phyloP scores from a whole-genome alignment of 2,329 filamentous ascomycete genomes.

The Zasmidium citrigriseum region DNA sequence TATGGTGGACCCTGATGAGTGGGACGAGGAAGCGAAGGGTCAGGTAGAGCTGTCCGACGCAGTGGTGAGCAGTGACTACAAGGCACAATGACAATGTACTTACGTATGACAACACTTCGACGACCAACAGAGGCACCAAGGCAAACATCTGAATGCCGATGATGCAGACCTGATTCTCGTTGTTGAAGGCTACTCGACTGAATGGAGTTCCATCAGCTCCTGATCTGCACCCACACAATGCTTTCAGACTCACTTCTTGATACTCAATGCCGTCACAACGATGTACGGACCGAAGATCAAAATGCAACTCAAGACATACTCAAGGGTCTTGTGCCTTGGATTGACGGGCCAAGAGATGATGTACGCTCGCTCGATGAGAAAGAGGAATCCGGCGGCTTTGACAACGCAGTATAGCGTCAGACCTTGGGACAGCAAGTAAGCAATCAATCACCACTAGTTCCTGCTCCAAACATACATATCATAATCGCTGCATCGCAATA shows the following conservation, averaged over 20 bases:
- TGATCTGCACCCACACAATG: background rate
- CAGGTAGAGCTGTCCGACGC: slow-evolving; percentile 16
- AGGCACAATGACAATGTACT: background rate
- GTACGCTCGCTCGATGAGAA: slow-evolving; percentile 25
- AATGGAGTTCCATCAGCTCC: background rate
- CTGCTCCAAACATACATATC: slow-evolving; percentile 12
- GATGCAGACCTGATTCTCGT: slow-evolving; percentile 18
- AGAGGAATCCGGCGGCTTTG: slow-evolving; percentile 17
- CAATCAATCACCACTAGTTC: background rate
- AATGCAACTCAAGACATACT: slow-evolving; percentile 20
- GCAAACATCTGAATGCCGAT: slow-evolving; percentile 20
- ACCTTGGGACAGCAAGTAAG: slow-evolving; percentile 4
- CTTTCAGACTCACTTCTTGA: slow-evolving; percentile 15
- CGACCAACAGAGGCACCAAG: slow-evolving; percentile 17
- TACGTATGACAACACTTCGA: slow-evolving; percentile 23
- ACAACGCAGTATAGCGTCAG: slow-evolving; percentile 21
- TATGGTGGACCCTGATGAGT: slow-evolving; percentile 22
- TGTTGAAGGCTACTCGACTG: slow-evolving; percentile 17
- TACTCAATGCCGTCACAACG: slow-evolving; percentile 13
- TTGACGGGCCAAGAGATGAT: slow-evolving; percentile 24
- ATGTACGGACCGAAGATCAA: slow-evolving; percentile 18
- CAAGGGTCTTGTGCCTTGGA: slow-evolving; percentile 16
- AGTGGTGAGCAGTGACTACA: slow-evolving; percentile 3
- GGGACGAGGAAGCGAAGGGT: slow-evolving; percentile 21
- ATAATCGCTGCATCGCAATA: slow-evolving; percentile 19